Percentiles rank a stretch among this genome's conserved stretches.
phyloP scores from a whole-genome alignment of 345 rosid genomes.

The Populus alba region DNA sequence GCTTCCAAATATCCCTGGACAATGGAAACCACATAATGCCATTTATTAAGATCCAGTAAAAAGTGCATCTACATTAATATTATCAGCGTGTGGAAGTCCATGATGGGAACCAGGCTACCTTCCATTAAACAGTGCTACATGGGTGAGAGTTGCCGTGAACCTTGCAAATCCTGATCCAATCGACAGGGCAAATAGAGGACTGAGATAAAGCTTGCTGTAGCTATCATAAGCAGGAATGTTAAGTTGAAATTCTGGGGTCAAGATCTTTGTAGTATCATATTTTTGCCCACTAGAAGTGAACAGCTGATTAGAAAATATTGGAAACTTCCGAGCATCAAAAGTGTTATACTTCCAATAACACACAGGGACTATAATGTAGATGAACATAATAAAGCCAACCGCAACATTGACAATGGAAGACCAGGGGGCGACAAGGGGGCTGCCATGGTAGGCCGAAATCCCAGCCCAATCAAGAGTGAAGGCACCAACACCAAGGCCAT shows the following conservation, averaged over 20 bases:
- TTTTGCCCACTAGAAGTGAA: conserved; percentile 71
- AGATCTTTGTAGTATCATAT: conserved; percentile 78
- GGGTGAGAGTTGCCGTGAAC: conserved; percentile 89
- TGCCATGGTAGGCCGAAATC: conserved; percentile 98
- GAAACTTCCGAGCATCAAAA: conserved; percentile 82
- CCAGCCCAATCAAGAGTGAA: conserved; percentile 99
- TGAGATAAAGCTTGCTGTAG: conserved; percentile 88
- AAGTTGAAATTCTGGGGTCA: conserved; percentile 64
- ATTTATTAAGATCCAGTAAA: background rate
- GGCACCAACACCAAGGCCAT: conserved; percentile 93
- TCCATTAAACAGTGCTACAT: conserved; percentile 95
- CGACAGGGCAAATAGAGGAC: conserved; percentile 91
- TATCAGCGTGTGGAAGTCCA: background rate
- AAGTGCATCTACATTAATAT: background rate
- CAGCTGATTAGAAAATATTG: conserved; percentile 85
- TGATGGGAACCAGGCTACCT: conserved; percentile 40
- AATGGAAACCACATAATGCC: conserved; percentile 17
- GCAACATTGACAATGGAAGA: conserved; percentile 84
- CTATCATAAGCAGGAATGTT: conserved; percentile 60
- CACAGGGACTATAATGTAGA: conserved; percentile 82
- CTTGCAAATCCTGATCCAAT: conserved; percentile 99
- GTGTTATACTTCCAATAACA: conserved; percentile 95
- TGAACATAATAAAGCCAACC: conserved; percentile 85
- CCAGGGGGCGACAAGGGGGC: conserved; percentile 94
- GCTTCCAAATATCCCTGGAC: conserved; percentile 77